Conservation (phyloP, 805 yeast species). For the Candida endomychidarum region DNA sequence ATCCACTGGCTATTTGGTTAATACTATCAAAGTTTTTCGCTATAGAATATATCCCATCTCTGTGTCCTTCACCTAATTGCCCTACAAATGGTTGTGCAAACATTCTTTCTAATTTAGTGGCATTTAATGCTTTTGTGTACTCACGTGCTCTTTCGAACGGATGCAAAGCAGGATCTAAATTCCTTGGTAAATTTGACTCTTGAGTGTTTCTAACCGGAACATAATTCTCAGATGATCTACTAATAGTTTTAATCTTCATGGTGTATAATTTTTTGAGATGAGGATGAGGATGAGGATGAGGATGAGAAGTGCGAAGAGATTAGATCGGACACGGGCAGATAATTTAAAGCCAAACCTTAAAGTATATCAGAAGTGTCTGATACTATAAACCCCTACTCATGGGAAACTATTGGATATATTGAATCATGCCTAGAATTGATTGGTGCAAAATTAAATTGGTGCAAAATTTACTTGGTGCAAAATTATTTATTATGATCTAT, state of each 20-base stretch:
- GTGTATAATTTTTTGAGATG: neutral
- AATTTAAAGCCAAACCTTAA: too few relatives aligned
- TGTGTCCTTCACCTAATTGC: constrained; percentile 90
- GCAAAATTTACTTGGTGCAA: neutral
- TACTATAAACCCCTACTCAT: too few relatives aligned
- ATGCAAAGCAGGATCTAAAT: constrained; percentile 89
- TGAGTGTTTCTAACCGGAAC: constrained; percentile 91
- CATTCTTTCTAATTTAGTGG: constrained; percentile 93
- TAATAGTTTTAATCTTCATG: constrained; percentile 85
- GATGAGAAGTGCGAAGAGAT: constrained; percentile 1
- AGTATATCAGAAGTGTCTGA: too few relatives aligned
- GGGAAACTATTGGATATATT: too few relatives aligned
- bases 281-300: too few relatives aligned
- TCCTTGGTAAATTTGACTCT: constrained; percentile 82
- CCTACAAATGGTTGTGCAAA: constrained; percentile 98
- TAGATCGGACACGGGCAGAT: too few relatives aligned
- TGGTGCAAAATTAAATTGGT: neutral
- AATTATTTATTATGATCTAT: neutral
- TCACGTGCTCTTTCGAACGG: constrained; percentile 98
- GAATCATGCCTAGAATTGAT: too few relatives aligned
- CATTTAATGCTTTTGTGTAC: constrained; percentile 90
- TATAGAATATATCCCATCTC: constrained; percentile 88
- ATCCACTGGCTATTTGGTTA: constrained; percentile 82
- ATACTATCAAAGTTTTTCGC: constrained; percentile 74
- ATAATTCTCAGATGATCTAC: constrained; percentile 87